Base-by-base conservation (phyloP, 306 rosid genomes). In the Vicia villosa region DNA sequence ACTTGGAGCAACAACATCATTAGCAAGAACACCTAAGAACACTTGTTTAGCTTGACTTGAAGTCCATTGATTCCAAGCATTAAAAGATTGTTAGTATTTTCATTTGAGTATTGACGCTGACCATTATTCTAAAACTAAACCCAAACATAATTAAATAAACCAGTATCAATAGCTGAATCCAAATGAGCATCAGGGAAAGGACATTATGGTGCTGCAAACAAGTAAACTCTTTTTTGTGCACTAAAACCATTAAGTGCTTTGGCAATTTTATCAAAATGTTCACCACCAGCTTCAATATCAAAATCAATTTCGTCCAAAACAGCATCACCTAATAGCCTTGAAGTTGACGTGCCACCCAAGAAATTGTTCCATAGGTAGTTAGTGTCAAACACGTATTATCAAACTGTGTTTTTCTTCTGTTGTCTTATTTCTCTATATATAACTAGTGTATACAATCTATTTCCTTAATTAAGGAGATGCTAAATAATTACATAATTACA, bases 101-200 rank as follows among this genome's bases (percentile, higher is more conserved):
- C 82, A 30, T 47, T 55, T 21, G 59, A n/a, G 4, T 78, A 91
- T 1, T 81, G 84, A 61, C 97, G 86, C 0, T 10, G 63, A 34
- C 79, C 69, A 51, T 89, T 89, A 82, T 89, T 89, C 73, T 85
- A 89, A 77, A 89, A 89, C 63, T 87, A 91, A 59, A 89, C 91
- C 91, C 91, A 88, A 4, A 88, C 89, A 20, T 58, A 78, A 17
- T 86, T 87, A 54, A 88, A 84, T 10, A 86, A 16, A 0, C 91
- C 89, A 0, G 95, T 86, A 21, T 43, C 32, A 8, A 88, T 76
- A 0, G 95, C 89, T 0, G 63, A 1, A 12, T 72, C 80, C 5
- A 86, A 68, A 43, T 71, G 73, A 3, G 69, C 71, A 26, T 88
- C 89, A 0, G 89, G 89, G 80, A 21, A 75, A 1, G 81, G 80